Conservation (phyloP, 2,329 filamentous ascomycete species). For the Fusarium camptoceras region DNA sequence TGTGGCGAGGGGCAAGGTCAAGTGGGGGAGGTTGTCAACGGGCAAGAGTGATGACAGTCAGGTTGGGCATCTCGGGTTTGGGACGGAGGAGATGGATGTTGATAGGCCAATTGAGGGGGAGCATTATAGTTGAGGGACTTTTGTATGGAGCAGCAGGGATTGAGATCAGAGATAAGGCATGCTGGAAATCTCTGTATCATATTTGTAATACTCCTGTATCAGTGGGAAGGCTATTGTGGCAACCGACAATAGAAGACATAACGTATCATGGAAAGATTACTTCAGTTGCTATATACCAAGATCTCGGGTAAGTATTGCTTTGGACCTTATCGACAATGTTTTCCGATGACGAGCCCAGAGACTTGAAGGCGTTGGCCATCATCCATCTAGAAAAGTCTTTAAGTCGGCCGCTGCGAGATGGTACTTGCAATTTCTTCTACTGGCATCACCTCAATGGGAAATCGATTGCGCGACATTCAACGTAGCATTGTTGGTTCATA, state of each 20-base stretch:
- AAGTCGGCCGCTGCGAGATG: neutral
- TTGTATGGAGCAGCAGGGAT: neutral
- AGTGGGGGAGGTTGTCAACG: constrained; percentile 25
- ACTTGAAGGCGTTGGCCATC: neutral
- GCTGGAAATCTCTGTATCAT: neutral
- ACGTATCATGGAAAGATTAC: neutral
- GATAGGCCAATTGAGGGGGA: constrained; percentile 30
- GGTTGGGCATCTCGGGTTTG: constrained; percentile 34
- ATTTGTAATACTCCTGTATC: neutral
- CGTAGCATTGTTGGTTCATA: neutral
- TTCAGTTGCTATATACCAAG: neutral
- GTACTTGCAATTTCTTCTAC: accelerated
- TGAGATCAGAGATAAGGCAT: neutral
- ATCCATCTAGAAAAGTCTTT: accelerated
- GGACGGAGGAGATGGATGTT: constrained; percentile 23
- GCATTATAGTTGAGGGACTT: constrained; percentile 17
- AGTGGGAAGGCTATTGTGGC: neutral
- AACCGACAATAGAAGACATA: neutral
- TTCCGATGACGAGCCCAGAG: neutral
- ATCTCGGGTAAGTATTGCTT: accelerated
- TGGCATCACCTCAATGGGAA: neutral
- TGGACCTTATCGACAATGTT: neutral
- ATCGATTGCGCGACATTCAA: neutral
- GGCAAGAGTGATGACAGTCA: constrained; percentile 20
- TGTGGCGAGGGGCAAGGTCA: constrained; percentile 18